Evolutionary conservation across 768 basidiomycete species (phyloP), one percentile per base, ranked within the genome.

Genomic region (Hydnum rufescens): DNA sequence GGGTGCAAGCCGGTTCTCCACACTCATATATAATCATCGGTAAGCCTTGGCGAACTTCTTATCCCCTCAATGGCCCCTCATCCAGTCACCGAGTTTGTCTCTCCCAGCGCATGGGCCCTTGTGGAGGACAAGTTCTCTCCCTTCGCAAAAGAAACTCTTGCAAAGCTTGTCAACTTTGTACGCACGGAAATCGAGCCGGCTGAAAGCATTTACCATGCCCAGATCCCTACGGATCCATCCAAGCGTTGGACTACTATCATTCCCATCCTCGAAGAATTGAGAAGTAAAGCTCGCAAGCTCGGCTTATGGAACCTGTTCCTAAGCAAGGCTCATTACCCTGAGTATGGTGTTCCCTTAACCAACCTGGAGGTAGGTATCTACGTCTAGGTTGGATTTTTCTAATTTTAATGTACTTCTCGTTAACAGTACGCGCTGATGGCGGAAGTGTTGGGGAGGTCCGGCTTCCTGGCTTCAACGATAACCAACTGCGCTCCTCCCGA

Each of bases 391-490:
- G n/a, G n/a, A n/a, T n/a, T n/a, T n/a, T n/a, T n/a, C n/a, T n/a
- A n/a, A n/a, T 55, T 52, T 23, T 58, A 92, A n/a, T n/a, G n/a
- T n/a, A n/a, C n/a, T n/a, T n/a, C n/a, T n/a, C n/a, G n/a, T n/a
- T n/a, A n/a, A n/a, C n/a, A n/a, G 88, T 97, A 99, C 64, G 88
- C 85, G 34, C 82, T 96, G 28, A 95, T 96, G 80, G 90, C 90
- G n/a, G 93, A 95, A 65, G 66, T 95, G 42, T 74, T 96, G 58
- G 92, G 92, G 3, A 77, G 87, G 53, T 80, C 74, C 22, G 80
- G 82, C 5, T 80, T 80, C 57, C 66, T 90, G 49, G 87, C 82
- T 2, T 78, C 92, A 22, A 81, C 95, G 67, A 77, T 74, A 8
- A 78, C 84, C 53, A 99, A 99, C 62, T 97, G 90, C 66, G 79